Conservation (phyloP, 495 filamentous ascomycete species). For the Clavariopsis aquatica region DNA sequence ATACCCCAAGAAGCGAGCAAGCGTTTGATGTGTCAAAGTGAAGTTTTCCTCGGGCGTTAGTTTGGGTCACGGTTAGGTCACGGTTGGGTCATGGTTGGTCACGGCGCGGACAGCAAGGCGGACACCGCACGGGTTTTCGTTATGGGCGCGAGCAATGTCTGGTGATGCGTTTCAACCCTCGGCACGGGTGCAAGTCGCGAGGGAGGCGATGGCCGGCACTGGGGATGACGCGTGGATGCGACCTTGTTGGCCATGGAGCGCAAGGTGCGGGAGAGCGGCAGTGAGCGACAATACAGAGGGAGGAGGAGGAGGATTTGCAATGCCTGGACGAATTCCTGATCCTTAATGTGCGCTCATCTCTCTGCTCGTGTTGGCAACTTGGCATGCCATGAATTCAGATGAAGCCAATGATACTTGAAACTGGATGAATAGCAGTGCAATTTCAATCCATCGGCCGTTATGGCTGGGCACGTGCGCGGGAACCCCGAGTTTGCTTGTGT, state of each 20-base stretch:
- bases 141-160: background rate
- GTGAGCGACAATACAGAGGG: background rate
- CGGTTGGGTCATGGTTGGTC: slow-evolving; percentile 3
- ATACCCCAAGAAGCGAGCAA: slow-evolving; percentile 37
- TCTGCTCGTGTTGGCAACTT: background rate
- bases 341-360: background rate
- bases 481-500: background rate
- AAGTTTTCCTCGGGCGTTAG: slow-evolving; percentile 11
- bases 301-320: background rate
- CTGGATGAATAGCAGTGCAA: background rate
- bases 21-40: slow-evolving; percentile 15
- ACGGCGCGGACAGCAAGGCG: too few relatives aligned
- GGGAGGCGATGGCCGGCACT: background rate
- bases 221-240: too few relatives aligned
- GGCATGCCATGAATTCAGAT: background rate
- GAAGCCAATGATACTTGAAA: background rate
- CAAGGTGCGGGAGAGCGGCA: too few relatives aligned
- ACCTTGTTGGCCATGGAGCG: too few relatives aligned
- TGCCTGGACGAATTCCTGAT: background rate
- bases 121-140: background rate
- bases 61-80: background rate
- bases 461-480: background rate
- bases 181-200: background rate
- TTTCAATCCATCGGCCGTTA: background rate
- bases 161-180: background rate